Percentiles rank a stretch among this genome's conserved stretches.
These are phyloP conservation scores for Ogataea henricii DNA, from an alignment of 805 yeast species.

Conservation along the genomic window DNA sequence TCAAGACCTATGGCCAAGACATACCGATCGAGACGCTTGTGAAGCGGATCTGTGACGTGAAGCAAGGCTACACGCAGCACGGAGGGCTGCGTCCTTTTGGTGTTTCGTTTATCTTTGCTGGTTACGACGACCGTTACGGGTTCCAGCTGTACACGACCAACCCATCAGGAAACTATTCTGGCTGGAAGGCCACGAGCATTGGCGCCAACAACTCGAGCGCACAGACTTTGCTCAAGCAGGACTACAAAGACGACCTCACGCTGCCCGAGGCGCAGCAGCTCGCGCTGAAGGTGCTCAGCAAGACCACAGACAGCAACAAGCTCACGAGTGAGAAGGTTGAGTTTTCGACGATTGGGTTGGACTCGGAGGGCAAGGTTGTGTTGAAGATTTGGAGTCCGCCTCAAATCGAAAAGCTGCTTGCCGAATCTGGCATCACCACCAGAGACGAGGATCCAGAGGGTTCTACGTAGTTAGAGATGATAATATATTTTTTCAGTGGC, in stretches of 20 bases:
- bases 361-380: conserved; percentile 50
- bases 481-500: background rate
- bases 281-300: conserved; percentile 87
- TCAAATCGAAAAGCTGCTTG: conserved; percentile 74
- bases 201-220: conserved; percentile 97
- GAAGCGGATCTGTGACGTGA: conserved; percentile 84
- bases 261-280: conserved; percentile 78
- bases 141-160: conserved; percentile 93
- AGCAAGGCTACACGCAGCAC: conserved; percentile 97
- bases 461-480: background rate
- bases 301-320: conserved; percentile 89
- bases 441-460: conserved; percentile 41
- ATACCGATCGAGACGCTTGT: conserved; percentile 93
- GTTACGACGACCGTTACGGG: conserved; percentile 85
- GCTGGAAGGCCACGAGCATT: conserved; percentile 97
- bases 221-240: conserved; percentile 93
- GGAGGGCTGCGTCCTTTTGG: conserved; percentile 99
- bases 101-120: conserved; percentile 94
- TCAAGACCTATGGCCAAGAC: conserved; percentile 85
- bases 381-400: conserved; percentile 79
- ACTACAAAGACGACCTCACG: conserved; percentile 78
- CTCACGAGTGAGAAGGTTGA: conserved; percentile 89
- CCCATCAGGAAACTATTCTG: conserved; percentile 96
- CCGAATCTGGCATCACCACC: conserved; percentile 64
- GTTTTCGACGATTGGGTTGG: conserved; percentile 74